phyloP scores from a whole-genome alignment of 768 basidiomycete genomes.

The Nevesoporus exiguus region DNA sequence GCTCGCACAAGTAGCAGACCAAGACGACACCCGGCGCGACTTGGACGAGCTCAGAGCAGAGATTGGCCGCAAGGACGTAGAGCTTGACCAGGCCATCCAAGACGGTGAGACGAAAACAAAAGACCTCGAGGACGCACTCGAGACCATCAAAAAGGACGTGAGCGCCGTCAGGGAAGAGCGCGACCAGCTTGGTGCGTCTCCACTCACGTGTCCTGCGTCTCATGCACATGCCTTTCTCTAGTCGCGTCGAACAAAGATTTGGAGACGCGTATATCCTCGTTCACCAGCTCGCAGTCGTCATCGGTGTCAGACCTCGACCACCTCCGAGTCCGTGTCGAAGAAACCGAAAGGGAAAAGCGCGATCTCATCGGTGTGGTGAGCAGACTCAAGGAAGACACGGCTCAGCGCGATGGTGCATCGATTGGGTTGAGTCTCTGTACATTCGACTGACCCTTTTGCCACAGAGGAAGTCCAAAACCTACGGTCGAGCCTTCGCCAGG shows the following conservation, averaged over 20 bases:
- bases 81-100: constrained; percentile 80
- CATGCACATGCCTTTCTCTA: constrained; percentile 27
- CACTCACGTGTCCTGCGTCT: constrained; percentile 2
- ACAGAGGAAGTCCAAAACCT: constrained; percentile 71
- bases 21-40: constrained; percentile 56
- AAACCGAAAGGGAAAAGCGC: constrained; percentile 86
- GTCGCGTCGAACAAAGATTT: constrained; percentile 45
- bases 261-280: constrained; percentile 51
- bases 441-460: neutral
- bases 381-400: constrained; percentile 71
- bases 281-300: constrained; percentile 57
- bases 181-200: constrained; percentile 58
- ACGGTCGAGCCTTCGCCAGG: constrained; percentile 66
- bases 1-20: constrained; percentile 51
- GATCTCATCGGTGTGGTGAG: constrained; percentile 83
- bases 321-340: constrained; percentile 60
- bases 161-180: constrained; percentile 56
- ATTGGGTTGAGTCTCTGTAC: neutral
- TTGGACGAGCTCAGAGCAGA: constrained; percentile 70
- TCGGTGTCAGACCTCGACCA: constrained; percentile 60
- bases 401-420: constrained; percentile 68
- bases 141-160: constrained; percentile 54
- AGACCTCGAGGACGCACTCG: constrained; percentile 53
- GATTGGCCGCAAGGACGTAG: constrained; percentile 68
- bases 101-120: constrained; percentile 64